These are phyloP conservation scores for Naganishia randhawae DNA, from an alignment of 768 basidiomycete genomes.

Conservation along the genomic window DNA sequence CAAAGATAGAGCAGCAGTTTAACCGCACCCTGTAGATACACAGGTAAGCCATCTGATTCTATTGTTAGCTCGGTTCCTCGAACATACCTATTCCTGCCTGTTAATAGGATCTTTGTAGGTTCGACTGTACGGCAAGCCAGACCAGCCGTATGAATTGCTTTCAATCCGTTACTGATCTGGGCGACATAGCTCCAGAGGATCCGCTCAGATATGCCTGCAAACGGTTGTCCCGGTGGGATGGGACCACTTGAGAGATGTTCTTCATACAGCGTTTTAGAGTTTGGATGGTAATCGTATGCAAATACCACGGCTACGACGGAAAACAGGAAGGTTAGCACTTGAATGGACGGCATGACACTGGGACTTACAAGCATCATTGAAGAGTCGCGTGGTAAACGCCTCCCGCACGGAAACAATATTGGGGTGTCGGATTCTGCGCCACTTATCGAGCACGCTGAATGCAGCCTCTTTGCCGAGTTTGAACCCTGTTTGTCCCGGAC, in stretches of 20 bases:
- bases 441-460: constrained; percentile 75
- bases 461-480: constrained; percentile 76
- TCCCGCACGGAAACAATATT: constrained; percentile 77
- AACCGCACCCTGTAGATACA: constrained; percentile 64
- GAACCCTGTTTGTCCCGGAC: constrained; percentile 62
- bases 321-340: constrained; percentile 18
- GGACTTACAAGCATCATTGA: constrained; percentile 80
- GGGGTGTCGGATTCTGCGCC: constrained; percentile 80
- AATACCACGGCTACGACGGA: constrained; percentile 75
- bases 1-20: constrained; percentile 77
- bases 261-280: constrained; percentile 72
- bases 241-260: constrained; percentile 57
- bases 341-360: background rate
- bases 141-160: constrained; percentile 74
- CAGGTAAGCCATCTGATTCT: background rate
- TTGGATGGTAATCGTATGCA: constrained; percentile 82
- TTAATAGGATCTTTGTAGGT: constrained; percentile 77
- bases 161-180: constrained; percentile 83
- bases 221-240: constrained; percentile 44
- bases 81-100: constrained; percentile 78
- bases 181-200: constrained; percentile 88
- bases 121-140: constrained; percentile 79
- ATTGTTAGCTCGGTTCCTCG: background rate
- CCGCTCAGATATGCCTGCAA: constrained; percentile 66
- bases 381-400: constrained; percentile 90